Conservation (phyloP, 306 rosid species). For the Quercus mongolica region DNA sequence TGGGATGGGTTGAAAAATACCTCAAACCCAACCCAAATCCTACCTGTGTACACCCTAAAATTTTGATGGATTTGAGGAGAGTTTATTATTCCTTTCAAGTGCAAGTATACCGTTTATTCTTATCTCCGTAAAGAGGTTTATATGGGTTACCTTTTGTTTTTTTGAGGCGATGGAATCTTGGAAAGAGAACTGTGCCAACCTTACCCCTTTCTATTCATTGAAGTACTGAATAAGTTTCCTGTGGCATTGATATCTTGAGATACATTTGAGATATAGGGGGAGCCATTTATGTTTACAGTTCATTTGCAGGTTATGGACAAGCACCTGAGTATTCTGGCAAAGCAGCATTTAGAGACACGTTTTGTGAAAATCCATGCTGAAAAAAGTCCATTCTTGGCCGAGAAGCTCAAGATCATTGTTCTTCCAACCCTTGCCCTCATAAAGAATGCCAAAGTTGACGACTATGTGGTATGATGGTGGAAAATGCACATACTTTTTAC, state of each 20-base stretch:
- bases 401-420: constrained; percentile 83
- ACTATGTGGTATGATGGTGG: constrained; percentile 73
- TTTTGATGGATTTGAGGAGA: neutral
- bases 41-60: neutral
- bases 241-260: neutral
- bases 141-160: neutral
- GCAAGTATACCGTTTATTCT: neutral
- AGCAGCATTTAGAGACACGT: constrained; percentile 91
- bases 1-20: too few relatives aligned
- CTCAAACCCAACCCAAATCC: neutral
- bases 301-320: constrained; percentile 84
- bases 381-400: constrained; percentile 93
- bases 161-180: neutral
- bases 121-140: neutral
- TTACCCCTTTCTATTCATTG: neutral
- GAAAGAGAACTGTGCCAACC: neutral
- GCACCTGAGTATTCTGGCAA: constrained; percentile 72
- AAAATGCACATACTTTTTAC: neutral
- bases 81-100: neutral
- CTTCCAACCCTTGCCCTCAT: constrained; percentile 94
- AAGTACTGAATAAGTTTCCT: too few relatives aligned
- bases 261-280: constrained; percentile 12
- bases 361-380: constrained; percentile 81
- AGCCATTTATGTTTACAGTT: constrained; percentile 19
- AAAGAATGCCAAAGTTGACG: constrained; percentile 93